Evolutionary conservation across 495 filamentous ascomycete species (phyloP).

Genomic region (Platismatia glauca): DNA sequence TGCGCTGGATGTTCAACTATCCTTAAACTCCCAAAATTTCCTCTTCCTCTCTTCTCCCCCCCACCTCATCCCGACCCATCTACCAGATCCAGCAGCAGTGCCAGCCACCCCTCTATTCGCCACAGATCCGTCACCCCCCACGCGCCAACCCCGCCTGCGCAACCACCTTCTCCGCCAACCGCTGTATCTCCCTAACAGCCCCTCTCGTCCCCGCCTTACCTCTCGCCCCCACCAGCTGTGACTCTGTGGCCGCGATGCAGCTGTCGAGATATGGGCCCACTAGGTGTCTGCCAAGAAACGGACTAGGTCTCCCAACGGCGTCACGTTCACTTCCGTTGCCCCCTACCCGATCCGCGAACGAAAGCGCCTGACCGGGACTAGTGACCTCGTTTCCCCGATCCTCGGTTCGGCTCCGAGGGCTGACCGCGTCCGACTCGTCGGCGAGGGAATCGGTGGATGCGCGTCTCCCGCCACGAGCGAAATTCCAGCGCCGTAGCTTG

Average conservation of each 20-base stretch:
- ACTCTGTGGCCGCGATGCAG: neutral
- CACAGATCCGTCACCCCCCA: neutral
- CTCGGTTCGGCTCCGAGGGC: neutral
- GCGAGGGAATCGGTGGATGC: neutral
- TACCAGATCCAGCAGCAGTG: no score
- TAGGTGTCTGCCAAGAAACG: neutral
- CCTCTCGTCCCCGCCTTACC: neutral
- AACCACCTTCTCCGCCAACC: neutral
- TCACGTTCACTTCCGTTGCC: neutral
- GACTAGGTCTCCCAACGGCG: neutral
- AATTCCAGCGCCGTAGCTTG: neutral
- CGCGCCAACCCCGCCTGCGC: neutral
- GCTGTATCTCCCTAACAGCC: neutral
- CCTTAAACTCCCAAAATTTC: no score
- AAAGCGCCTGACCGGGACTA: neutral
- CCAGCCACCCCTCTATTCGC: no score
- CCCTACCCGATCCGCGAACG: neutral
- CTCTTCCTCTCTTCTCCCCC: no score
- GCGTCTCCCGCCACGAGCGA: neutral
- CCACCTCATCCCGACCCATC: no score
- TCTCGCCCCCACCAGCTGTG: neutral
- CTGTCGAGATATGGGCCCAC: neutral
- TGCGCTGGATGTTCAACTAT: no score
- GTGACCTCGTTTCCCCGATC: neutral
- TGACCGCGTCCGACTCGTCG: neutral